Base-by-base conservation (phyloP, 2,329 filamentous ascomycete genomes). In the Aureobasidium sp. region DNA sequence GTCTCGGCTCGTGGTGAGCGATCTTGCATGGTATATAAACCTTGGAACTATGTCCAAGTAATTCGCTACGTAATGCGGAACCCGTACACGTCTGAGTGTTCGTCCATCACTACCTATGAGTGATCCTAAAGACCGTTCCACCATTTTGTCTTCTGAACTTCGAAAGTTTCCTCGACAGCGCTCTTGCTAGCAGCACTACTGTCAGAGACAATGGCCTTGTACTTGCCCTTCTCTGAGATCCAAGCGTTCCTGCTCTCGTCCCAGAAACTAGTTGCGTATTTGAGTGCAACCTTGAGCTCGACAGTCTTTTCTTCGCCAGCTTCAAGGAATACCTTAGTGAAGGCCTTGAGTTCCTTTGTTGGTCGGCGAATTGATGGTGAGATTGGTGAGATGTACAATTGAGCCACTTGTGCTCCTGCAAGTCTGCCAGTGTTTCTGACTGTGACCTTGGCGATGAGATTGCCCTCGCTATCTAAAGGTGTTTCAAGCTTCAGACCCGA, bases 311-410 rank as follows among this genome's bases (percentile, higher is more conserved):
- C 79, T 74, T 87, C 80, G 4, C 83, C 84, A 1, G 80, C 76
- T 48, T 82, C 77, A 3, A 90, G 72, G 55, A 75, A 78, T 0
- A 88, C 80, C 73, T 89, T 89, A 63, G 82, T 81, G 68, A 90
- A 90, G 0, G 85, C 86, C 37, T 85, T 84, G 1, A 90, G 77
- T 73, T 90, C 87, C 74, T 90, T 89, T 67, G 85, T 82, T 0
- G 87, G 87, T 26, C 87, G 77, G 0, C 82, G 82, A n/a, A 90
- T 76, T 10, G 81, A 76, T 1, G 84, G 84, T 70, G 82, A 83
- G 55, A 82, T 77, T 4, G 88, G 85, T n/a, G 79, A 78, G 52
- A 90, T 77, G 66, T 90, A 90, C 2, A 85, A 76, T 73, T 90
- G 87, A 8, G 89, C 82, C 39, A 83, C 85, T 70, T 90, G 86